Conservation (phyloP, 2,329 filamentous ascomycete species). For the Aspergillus japonicus region DNA sequence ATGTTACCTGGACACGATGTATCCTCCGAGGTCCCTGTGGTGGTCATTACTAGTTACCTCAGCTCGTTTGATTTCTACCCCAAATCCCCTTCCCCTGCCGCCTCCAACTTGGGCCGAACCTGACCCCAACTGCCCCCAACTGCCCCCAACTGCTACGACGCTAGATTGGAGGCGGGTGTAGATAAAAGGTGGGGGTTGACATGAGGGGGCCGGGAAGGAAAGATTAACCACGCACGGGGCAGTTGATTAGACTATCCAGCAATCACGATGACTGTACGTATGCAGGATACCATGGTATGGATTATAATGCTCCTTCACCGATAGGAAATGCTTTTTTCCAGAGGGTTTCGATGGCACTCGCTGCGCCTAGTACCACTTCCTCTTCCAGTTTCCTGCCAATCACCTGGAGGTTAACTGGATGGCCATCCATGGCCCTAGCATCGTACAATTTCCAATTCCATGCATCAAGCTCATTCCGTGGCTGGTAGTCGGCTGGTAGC, state of each 20-base stretch:
- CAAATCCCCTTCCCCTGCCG: neutral
- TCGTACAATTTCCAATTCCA: slow-evolving; percentile 55
- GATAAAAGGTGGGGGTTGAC: slow-evolving; percentile 1
- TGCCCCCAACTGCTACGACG: neutral
- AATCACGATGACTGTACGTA: no score
- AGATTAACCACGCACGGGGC: neutral
- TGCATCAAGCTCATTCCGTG: slow-evolving; percentile 52
- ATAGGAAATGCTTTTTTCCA: slow-evolving; percentile 15
- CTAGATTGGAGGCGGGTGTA: neutral
- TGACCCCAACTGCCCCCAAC: neutral
- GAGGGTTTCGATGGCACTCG: slow-evolving; percentile 29
- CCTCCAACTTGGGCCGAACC: neutral
- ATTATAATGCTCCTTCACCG: neutral
- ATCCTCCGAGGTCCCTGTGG: no score
- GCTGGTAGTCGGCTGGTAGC: slow-evolving; percentile 39
- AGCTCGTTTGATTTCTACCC: no score
- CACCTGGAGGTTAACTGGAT: slow-evolving; percentile 56
- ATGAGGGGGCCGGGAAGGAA: neutral
- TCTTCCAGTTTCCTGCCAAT: slow-evolving; percentile 54
- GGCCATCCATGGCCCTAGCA: slow-evolving; percentile 39
- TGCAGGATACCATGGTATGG: neutral
- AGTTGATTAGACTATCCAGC: no score
- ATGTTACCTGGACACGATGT: no score
- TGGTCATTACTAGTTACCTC: no score
- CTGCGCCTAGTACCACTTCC: slow-evolving; percentile 54